A percentile compares a stretch with the other conserved stretches of the same genome.
These are phyloP conservation scores for Alternaria panax DNA, from an alignment of 2,329 filamentous ascomycete genomes.

Conservation along the genomic window DNA sequence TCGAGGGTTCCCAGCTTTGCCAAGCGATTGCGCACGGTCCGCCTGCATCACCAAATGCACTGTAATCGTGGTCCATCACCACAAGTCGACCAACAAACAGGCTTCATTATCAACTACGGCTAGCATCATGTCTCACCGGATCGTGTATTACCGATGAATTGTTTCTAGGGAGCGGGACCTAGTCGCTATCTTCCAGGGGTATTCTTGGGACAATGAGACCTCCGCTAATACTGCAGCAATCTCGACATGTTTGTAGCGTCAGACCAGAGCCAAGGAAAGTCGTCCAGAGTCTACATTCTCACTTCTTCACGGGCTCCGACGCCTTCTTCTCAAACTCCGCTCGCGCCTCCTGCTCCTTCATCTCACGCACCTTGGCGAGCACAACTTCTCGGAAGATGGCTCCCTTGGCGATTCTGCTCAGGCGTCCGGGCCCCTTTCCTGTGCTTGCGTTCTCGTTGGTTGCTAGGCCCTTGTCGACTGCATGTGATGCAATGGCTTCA, in stretches of 20 bases:
- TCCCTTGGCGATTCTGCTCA: slow-evolving; percentile 67
- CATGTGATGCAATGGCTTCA: slow-evolving; percentile 50
- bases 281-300: slow-evolving; percentile 6
- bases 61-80: neutral
- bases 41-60: slow-evolving; percentile 8
- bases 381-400: slow-evolving; percentile 95
- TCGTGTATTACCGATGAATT: slow-evolving; percentile 16
- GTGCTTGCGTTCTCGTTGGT: slow-evolving; percentile 35
- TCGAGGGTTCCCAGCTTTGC: slow-evolving; percentile 18
- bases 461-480: slow-evolving; percentile 36
- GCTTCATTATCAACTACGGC: neutral
- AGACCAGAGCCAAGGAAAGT: slow-evolving; percentile 13
- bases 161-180: slow-evolving; percentile 25
- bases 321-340: slow-evolving; percentile 70
- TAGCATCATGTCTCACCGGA: neutral
- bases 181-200: slow-evolving; percentile 35
- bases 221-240: slow-evolving; percentile 35
- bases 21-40: slow-evolving; percentile 15
- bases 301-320: slow-evolving; percentile 43
- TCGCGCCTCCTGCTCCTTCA: slow-evolving; percentile 84
- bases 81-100: neutral
- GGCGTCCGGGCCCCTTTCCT: slow-evolving; percentile 56
- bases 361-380: slow-evolving; percentile 88
- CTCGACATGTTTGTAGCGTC: slow-evolving; percentile 21
- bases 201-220: slow-evolving; percentile 35